Evolutionary conservation across 768 basidiomycete genomes (phyloP), one percentile per base, ranked within the genome.

Genomic region (Boletus coccyginus): DNA sequence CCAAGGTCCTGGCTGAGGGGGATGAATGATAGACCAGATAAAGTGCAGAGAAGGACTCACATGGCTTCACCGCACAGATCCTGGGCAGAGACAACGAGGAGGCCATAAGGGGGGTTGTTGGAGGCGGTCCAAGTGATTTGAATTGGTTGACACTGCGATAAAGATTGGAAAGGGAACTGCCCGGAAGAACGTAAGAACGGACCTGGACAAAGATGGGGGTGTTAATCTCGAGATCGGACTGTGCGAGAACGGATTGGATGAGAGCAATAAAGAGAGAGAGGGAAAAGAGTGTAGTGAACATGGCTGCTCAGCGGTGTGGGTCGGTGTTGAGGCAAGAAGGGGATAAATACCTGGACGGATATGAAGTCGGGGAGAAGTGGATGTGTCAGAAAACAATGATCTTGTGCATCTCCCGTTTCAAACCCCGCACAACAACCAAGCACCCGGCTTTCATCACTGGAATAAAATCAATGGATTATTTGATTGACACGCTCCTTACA

Each of bases 201-300:
- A 86, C 88, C 78, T 88, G 83, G 59, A 69, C 71, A 46, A 87
- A 60, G 5, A 50, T 10, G 40, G 87, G 86, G 27, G 80, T 80
- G 61, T 64, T 66, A 64, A 90, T 74, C 41, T 73, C 66, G 62
- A 90, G 80, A 19, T 73, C 76, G 55, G 58, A 60, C 43, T 66
- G 66, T 1, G 88, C 85, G 52, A 80, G 62, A 52, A 76, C 84
- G 66, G 74, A 75, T 59, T 67, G 76, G 66, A 82, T 63, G 70
- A 85, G 74, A 62, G 76, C 67, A 66, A 80, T 72, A 76, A 90
- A 73, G 85, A 91, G 82, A 66, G 87, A 78, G 75, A 82, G 69
- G 57, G 81, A 79, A 89, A 90, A 50, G 88, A 92, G 74, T 75
- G 90, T 88, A 77, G 83, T 75, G 81, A 85, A 85, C 90, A 92